phyloP scores from a whole-genome alignment of 2,329 filamentous ascomycete genomes.

The Canariomyces notabilis region DNA sequence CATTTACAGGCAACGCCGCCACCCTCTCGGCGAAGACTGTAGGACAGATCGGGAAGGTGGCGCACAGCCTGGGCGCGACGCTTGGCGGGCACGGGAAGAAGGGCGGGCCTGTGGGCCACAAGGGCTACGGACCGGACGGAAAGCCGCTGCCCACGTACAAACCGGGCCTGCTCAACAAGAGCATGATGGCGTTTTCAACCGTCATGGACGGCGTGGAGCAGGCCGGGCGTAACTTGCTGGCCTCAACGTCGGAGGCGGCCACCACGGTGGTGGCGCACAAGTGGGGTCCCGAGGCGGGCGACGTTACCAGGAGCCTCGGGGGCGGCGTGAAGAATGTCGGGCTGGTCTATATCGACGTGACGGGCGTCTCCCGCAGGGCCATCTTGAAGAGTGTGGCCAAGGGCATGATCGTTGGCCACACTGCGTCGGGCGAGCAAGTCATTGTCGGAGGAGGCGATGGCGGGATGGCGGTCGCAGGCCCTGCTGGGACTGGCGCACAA shows the following conservation, averaged over 20 bases:
- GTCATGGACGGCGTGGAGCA: slow-evolving; percentile 91
- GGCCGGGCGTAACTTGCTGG: slow-evolving; percentile 72
- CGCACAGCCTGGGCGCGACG: slow-evolving; percentile 82
- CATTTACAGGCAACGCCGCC: slow-evolving; percentile 74
- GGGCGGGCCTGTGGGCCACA: slow-evolving; percentile 34
- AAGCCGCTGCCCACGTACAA: slow-evolving; percentile 65
- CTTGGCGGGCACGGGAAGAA: slow-evolving; percentile 58
- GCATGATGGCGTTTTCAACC: slow-evolving; percentile 91
- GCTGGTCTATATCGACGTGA: slow-evolving; percentile 93
- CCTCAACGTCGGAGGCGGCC: slow-evolving; percentile 69
- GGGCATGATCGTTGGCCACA: slow-evolving; percentile 86
- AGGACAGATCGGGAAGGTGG: slow-evolving; percentile 73
- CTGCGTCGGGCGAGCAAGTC: slow-evolving; percentile 67
- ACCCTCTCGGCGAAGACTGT: slow-evolving; percentile 80
- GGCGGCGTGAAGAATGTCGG: slow-evolving; percentile 94
- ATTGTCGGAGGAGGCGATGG: slow-evolving; percentile 62
- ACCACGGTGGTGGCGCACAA: slow-evolving; percentile 83
- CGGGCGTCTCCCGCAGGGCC: slow-evolving; percentile 82
- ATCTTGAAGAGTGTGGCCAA: slow-evolving; percentile 94
- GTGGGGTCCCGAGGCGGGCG: slow-evolving; percentile 81
- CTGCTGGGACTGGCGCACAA: not conserved
- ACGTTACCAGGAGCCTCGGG: slow-evolving; percentile 68
- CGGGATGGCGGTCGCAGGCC: slow-evolving; percentile 20
- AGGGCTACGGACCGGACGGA: slow-evolving; percentile 66
- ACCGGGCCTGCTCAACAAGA: slow-evolving; percentile 90